Evolutionary conservation across 2,329 filamentous ascomycete species (phyloP).

Genomic region (Waltergamsia citrina): DNA sequence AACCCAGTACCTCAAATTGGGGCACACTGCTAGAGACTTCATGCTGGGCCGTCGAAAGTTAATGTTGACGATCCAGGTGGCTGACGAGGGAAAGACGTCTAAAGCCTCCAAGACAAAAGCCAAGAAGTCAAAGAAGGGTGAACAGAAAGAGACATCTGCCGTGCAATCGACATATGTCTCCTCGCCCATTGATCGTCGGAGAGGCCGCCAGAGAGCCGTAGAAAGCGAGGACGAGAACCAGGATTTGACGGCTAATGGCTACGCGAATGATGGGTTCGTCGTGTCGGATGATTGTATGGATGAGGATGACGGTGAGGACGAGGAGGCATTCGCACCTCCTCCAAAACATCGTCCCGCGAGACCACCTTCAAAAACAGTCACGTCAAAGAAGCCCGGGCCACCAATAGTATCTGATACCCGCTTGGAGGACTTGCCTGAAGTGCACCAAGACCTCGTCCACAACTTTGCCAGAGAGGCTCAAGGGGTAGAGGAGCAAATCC

Average conservation of each 20-base stretch:
- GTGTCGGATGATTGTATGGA: constrained; percentile 26
- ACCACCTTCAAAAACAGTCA: constrained; percentile 9
- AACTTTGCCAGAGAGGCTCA: constrained; percentile 57
- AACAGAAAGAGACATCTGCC: constrained; percentile 27
- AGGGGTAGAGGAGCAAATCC: constrained; percentile 48
- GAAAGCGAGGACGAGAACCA: constrained; percentile 24
- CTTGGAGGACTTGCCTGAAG: constrained; percentile 42
- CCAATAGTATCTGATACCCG: constrained; percentile 50
- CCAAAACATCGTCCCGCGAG: constrained; percentile 25
- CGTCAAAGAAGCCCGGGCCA: constrained; percentile 27
- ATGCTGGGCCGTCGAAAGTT: constrained; percentile 34
- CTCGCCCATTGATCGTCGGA: constrained; percentile 31
- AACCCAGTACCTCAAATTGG: constrained; percentile 57
- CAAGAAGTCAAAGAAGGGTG: constrained; percentile 23
- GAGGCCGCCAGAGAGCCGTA: constrained; percentile 15
- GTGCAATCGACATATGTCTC: constrained; percentile 38
- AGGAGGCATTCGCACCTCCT: constrained; percentile 35
- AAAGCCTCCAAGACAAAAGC: constrained; percentile 19
- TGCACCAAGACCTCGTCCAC: constrained; percentile 55
- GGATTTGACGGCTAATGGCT: constrained; percentile 33
- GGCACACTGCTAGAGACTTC: constrained; percentile 30
- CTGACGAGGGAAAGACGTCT: constrained; percentile 16
- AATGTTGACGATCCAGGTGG: constrained; percentile 29
- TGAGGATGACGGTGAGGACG: constrained; percentile 21
- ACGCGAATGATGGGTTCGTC: constrained; percentile 40